Evolutionary conservation across 2,329 filamentous ascomycete species (phyloP).

Genomic region (Diplodia scrobiculata): DNA sequence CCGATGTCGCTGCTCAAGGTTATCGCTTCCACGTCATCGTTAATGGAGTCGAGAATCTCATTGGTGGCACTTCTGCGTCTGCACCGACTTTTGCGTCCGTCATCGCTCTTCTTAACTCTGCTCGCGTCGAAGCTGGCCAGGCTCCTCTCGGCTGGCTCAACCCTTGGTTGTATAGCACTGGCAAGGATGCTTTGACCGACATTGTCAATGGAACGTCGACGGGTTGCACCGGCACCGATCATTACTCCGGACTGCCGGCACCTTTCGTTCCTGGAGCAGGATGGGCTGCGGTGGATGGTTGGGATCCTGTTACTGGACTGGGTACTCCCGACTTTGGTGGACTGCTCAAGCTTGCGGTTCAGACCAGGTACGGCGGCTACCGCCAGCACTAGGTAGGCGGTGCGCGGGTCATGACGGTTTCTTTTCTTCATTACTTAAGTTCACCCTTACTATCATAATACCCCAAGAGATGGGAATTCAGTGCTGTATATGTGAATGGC

Average conservation of each 20-base stretch:
- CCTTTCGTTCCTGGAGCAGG: conserved; percentile 50
- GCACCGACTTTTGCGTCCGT: conserved; percentile 46
- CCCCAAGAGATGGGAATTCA: too few relatives aligned
- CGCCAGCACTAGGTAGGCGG: background rate
- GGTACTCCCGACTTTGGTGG: conserved; percentile 44
- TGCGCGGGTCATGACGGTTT: background rate
- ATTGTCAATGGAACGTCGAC: conserved; percentile 52
- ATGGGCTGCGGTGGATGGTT: conserved; percentile 56
- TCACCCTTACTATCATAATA: too few relatives aligned
- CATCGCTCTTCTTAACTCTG: conserved; percentile 45
- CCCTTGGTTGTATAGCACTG: conserved; percentile 48
- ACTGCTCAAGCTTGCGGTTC: conserved; percentile 36
- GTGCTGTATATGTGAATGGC: background rate
- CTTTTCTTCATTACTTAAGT: background rate
- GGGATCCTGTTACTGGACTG: conserved; percentile 55
- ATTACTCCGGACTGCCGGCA: conserved; percentile 44
- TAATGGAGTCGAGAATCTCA: conserved; percentile 38
- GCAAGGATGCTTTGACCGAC: conserved; percentile 52
- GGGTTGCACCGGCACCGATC: conserved; percentile 49
- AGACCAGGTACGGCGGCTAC: conserved; percentile 13
- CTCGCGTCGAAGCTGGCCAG: conserved; percentile 41
- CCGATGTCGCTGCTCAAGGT: conserved; percentile 50
- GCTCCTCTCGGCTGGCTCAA: conserved; percentile 46
- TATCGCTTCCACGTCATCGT: conserved; percentile 43
- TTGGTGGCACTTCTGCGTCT: conserved; percentile 46